Evolutionary conservation across 2,329 filamentous ascomycete genomes (phyloP).

Genomic region (Aspergillus calidoustus): DNA sequence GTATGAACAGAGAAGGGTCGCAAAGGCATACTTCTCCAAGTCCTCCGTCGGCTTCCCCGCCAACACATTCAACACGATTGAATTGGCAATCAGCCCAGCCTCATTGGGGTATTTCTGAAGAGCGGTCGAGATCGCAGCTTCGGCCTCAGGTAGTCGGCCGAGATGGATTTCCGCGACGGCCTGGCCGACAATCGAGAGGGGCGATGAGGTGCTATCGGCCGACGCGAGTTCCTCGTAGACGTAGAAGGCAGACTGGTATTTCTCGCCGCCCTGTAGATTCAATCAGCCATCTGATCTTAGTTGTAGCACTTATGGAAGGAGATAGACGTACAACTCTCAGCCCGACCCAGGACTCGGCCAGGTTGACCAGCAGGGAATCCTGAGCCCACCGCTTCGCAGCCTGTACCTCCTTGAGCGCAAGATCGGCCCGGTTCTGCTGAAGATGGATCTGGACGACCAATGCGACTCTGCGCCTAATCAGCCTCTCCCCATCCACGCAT

Average conservation of each 20-base stretch:
- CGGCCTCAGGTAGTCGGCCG: slow-evolving; percentile 84
- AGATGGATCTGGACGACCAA: slow-evolving; percentile 92
- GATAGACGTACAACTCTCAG: slow-evolving; percentile 70
- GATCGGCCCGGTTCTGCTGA: slow-evolving; percentile 85
- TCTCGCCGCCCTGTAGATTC: slow-evolving; percentile 75
- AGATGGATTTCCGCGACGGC: slow-evolving; percentile 91
- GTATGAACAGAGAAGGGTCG: not conserved
- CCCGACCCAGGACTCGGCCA: slow-evolving; percentile 95
- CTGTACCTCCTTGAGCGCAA: slow-evolving; percentile 86
- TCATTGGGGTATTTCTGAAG: slow-evolving; percentile 73
- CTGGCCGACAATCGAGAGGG: slow-evolving; percentile 79
- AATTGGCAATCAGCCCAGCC: slow-evolving; percentile 78
- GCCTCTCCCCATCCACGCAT: not conserved
- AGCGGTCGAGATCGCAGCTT: slow-evolving; percentile 82
- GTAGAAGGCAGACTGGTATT: slow-evolving; percentile 96
- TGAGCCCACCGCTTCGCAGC: slow-evolving; percentile 92
- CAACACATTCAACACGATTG: slow-evolving; percentile 77
- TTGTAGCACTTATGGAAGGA: not conserved
- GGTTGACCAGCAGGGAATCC: slow-evolving; percentile 88
- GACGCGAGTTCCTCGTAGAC: slow-evolving; percentile 96
- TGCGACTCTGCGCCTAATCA: slow-evolving; percentile 63
- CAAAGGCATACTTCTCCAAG: slow-evolving; percentile 61
- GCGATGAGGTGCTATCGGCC: slow-evolving; percentile 77
- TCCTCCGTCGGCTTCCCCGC: slow-evolving; percentile 72
- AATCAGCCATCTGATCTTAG: not conserved